These are phyloP conservation scores for Globisporangium takayamanum DNA, from an alignment of 352 stramenopile genomes.

Conservation along the genomic window DNA sequence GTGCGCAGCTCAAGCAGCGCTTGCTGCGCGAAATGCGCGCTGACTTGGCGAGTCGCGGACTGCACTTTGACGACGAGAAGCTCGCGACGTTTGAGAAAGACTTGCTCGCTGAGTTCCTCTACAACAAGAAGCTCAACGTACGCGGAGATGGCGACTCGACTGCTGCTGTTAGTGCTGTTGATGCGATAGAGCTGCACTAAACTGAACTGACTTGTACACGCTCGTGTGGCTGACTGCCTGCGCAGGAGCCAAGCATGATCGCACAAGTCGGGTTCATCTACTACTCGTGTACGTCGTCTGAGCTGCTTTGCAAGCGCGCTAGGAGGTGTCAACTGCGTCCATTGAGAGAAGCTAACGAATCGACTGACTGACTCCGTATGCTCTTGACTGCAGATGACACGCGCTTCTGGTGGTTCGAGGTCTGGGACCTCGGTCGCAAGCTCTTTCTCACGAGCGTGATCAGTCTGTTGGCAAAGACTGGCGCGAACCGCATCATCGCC, in stretches of 20 bases:
- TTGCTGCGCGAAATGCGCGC: constrained; percentile 40
- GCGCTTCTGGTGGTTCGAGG: constrained; percentile 74
- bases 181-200: neutral
- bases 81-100: constrained; percentile 42
- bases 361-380: no score
- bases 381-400: constrained; percentile 29
- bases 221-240: neutral
- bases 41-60: constrained; percentile 32
- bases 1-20: constrained; percentile 34
- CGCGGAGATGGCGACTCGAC: neutral
- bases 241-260: constrained; percentile 60
- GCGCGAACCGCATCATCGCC: constrained; percentile 61
- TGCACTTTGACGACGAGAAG: constrained; percentile 40
- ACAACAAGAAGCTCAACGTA: constrained; percentile 48
- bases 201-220: neutral
- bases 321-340: neutral
- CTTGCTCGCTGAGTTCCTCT: constrained; percentile 45
- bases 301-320: neutral
- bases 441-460: constrained; percentile 67
- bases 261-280: constrained; percentile 81
- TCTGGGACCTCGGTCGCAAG: constrained; percentile 69
- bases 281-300: constrained; percentile 44
- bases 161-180: neutral
- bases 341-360: neutral
- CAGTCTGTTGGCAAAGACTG: constrained; percentile 48